A percentile compares a stretch with the other conserved stretches of the same genome.
These are phyloP conservation scores for Odontarrhena argentea DNA, from an alignment of 345 rosid genomes.

Conservation along the genomic window DNA sequence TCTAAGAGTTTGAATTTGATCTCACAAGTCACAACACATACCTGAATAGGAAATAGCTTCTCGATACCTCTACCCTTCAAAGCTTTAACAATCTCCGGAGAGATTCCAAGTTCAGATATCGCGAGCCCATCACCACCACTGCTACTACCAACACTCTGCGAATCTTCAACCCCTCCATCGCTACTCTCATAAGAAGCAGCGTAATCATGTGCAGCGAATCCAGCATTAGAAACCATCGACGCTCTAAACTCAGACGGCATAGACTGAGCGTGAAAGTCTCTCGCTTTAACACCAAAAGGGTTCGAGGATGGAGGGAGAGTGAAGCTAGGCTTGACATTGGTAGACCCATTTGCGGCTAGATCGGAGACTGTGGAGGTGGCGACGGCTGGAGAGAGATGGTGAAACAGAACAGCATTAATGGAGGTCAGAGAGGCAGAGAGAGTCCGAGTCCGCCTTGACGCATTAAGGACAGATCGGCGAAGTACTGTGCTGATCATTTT, in stretches of 20 bases:
- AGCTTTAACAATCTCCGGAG: conserved; percentile 74
- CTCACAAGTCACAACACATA: conserved; percentile 17
- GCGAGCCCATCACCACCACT: conserved; percentile 64
- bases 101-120: conserved; percentile 61
- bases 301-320: neutral
- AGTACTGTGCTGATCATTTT: conserved; percentile 53
- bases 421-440: conserved; percentile 40
- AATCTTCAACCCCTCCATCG: conserved; percentile 30
- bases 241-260: conserved; percentile 54
- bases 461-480: conserved; percentile 43
- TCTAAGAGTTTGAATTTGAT: neutral
- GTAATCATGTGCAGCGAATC: conserved; percentile 59
- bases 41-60: conserved; percentile 94
- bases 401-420: conserved; percentile 35
- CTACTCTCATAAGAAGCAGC: conserved; percentile 29
- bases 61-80: conserved; percentile 62
- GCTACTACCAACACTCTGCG: conserved; percentile 34
- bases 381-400: conserved; percentile 22
- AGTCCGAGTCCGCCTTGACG: conserved; percentile 42
- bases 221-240: conserved; percentile 44
- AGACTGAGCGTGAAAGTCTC: conserved; percentile 57
- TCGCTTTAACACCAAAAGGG: conserved; percentile 33
- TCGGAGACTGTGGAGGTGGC: conserved; percentile 15
- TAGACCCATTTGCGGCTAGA: conserved; percentile 8
- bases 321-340: neutral